Conservation (phyloP, 805 yeast species). For the Brettanomyces custersianus region DNA sequence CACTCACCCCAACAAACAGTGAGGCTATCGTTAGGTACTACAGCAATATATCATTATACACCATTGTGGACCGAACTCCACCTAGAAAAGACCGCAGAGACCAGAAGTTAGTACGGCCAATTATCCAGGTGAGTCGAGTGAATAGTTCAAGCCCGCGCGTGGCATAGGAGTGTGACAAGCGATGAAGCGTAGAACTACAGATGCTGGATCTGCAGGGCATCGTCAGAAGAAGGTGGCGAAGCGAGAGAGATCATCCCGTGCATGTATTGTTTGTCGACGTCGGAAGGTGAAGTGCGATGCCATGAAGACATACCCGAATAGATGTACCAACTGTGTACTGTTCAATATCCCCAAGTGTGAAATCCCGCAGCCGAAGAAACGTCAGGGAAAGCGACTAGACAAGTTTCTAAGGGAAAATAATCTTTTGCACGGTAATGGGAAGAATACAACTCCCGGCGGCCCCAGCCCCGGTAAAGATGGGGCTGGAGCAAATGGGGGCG, state of each 20-base stretch:
- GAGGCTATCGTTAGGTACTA: too few relatives aligned
- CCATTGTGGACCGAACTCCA: too few relatives aligned
- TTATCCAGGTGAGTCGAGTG: too few relatives aligned
- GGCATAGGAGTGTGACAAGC: not conserved
- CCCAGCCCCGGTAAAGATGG: not conserved
- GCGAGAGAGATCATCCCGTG: conserved; percentile 57
- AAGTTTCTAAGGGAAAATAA: conserved; percentile 9
- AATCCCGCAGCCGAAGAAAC: conserved; percentile 41
- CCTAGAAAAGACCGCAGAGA: too few relatives aligned
- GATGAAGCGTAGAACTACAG: not conserved
- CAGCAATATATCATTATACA: too few relatives aligned
- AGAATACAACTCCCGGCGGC: conserved; percentile 5
- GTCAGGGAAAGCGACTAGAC: conserved; percentile 18
- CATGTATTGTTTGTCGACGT: conserved; percentile 70
- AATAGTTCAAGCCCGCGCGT: not conserved
- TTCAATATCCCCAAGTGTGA: conserved; percentile 59
- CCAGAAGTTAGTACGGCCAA: too few relatives aligned
- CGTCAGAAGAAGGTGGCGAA: conserved; percentile 20
- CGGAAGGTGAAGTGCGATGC: conserved; percentile 79
- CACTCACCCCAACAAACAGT: too few relatives aligned
- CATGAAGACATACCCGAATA: conserved; percentile 37
- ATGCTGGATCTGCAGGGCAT: not conserved
- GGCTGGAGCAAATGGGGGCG: not conserved
- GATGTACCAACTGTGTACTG: conserved; percentile 60
- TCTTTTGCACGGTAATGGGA: not conserved